Percentiles rank a stretch among this genome's conserved stretches.
These are phyloP conservation scores for Euphorbia corollata DNA, from an alignment of 441 rosid genomes.

Conservation along the genomic window DNA sequence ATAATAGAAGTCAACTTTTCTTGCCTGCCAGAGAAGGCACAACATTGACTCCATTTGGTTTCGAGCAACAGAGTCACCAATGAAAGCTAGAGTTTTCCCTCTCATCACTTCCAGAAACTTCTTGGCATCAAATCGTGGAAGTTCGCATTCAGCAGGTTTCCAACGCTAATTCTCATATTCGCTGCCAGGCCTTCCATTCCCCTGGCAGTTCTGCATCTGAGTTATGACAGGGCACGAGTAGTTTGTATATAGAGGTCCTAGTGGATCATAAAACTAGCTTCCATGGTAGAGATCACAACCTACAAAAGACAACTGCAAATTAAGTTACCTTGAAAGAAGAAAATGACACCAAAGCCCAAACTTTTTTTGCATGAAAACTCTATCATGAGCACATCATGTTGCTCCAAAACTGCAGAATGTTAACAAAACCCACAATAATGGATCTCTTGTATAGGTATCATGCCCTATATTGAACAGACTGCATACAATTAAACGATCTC, in stretches of 20 bases:
- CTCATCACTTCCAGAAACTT: constrained; percentile 86
- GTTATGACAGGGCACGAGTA: constrained; percentile 69
- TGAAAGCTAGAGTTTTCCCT: constrained; percentile 82
- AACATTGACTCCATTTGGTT: constrained; percentile 95
- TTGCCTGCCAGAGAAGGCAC: constrained; percentile 98
- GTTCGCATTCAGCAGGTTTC: constrained; percentile 78
- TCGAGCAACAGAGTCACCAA: constrained; percentile 94
- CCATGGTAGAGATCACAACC: constrained; percentile 84
- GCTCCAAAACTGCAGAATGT: too few species aligned
- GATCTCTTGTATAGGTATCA: background rate
- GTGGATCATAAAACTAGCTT: constrained; percentile 72
- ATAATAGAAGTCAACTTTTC: constrained; percentile 17
- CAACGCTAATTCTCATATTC: constrained; percentile 93
- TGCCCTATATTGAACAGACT: background rate
- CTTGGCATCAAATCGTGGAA: constrained; percentile 80
- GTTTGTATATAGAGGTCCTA: constrained; percentile 78
- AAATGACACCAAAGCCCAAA: background rate
- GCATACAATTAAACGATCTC: background rate
- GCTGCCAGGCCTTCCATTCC: constrained; percentile 89
- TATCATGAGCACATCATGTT: background rate
- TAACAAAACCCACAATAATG: background rate
- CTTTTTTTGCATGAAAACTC: constrained; percentile 3
- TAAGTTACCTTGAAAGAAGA: background rate
- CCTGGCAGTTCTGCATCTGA: constrained; percentile 97
- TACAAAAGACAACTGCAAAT: constrained; percentile 25